phyloP scores from a whole-genome alignment of 306 rosid genomes.

The Malus sieversii region DNA sequence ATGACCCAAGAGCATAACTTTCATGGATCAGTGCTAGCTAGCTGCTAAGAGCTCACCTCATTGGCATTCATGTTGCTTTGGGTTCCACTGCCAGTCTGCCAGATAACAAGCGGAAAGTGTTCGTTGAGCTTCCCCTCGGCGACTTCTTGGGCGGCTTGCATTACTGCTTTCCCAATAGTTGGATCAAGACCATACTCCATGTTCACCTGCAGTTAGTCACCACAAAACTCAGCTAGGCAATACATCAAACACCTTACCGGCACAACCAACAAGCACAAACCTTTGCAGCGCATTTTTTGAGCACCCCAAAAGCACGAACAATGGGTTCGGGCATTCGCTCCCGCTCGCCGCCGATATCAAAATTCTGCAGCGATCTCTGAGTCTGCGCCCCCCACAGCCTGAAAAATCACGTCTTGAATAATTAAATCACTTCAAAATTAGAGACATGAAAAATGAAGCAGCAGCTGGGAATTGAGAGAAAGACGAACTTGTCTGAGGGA shows the following conservation, averaged over 20 bases:
- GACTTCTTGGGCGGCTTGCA: conserved; percentile 93
- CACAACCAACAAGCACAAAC: conserved; percentile 2
- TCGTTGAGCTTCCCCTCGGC: conserved; percentile 94
- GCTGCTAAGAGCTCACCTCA: conserved; percentile 40
- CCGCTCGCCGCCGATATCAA: conserved; percentile 91
- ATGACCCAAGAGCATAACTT: neutral
- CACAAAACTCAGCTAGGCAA: neutral
- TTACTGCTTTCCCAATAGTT: conserved; percentile 70
- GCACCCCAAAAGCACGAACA: conserved; percentile 82
- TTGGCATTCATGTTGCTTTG: conserved; percentile 99
- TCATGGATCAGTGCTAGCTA: neutral
- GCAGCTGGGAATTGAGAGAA: neutral
- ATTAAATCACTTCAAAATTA: neutral
- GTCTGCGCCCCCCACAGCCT: conserved; percentile 99
- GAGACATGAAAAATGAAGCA: too few relatives aligned
- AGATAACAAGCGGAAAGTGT: conserved; percentile 92
- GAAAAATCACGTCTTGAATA: neutral
- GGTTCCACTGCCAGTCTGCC: conserved; percentile 99
- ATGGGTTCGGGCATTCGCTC: conserved; percentile 99
- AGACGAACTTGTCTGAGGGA: conserved; percentile 78
- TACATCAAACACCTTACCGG: neutral
- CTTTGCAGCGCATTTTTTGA: conserved; percentile 93
- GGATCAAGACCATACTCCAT: conserved; percentile 91
- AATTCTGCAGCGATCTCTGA: conserved; percentile 87
- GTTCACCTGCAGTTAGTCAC: conserved; percentile 52